Evolutionary conservation across 2,329 filamentous ascomycete species (phyloP), one percentile per base, ranked within the genome.

Genomic region (Elsinoe perseae): DNA sequence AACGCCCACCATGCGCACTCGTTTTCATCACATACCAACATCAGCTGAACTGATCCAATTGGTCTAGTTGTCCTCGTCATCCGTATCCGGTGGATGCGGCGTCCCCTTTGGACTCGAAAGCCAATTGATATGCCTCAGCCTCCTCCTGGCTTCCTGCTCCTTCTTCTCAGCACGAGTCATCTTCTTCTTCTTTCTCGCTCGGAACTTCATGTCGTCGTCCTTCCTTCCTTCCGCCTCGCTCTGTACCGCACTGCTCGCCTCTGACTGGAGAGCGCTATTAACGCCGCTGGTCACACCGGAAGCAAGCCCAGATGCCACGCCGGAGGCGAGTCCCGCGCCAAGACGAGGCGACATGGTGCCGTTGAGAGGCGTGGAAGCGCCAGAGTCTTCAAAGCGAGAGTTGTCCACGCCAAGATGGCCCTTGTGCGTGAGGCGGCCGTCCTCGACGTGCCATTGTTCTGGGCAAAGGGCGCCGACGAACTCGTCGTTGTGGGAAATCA

Each of bases 401-500:
- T 87, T 76, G 55, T 81, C 78, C 61, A 95, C 78, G 57, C 88
- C 84, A 1, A 85, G 75, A 69, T 84, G 83, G 64, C 89, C 89
- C 69, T 89, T 89, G 73, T 91, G 85, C 2, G 89, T 87, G 59
- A 98, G 85, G 50, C 86, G 85, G 1, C 93, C 93, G 65, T 92
- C 89, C 56, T 83, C 85, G 62, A 98, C 89, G 72, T 95, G 87
- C 88, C 93, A 95, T 74, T 97, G 91, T 77, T 98, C 95, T 3
- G 87, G 88, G 74, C 93, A 93, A 9, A 98, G 83, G 2, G 92
- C 92, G 58, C 92, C 91, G 53, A 98, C 91, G 67, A 98, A 98
- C 72, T 98, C 93, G 69, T 97, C 91, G 81, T 98, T 97, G 76
- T 98, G 93, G 60, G 91, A 96, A 73, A 98, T 98, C 85, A 98